These are phyloP conservation scores for Vaccinium corymbosum DNA, from an alignment of 148 eudicot genomes.

Conservation along the genomic window DNA sequence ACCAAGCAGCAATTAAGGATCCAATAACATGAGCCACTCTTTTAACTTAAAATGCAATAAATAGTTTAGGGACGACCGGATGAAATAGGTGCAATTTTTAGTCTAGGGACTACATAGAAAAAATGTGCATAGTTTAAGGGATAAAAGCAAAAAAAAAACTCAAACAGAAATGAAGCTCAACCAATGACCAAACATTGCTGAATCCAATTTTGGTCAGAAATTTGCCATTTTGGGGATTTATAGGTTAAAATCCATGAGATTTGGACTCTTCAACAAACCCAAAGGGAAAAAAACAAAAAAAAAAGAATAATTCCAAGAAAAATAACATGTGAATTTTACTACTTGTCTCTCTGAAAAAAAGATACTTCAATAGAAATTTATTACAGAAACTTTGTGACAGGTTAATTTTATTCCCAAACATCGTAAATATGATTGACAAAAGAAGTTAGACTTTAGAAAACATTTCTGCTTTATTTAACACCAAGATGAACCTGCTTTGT, in stretches of 20 bases:
- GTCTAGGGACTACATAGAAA: too few species aligned
- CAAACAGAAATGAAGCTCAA: neutral
- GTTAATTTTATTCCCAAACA: neutral
- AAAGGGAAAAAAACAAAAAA: neutral
- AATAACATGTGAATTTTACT: neutral
- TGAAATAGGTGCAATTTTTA: too few species aligned
- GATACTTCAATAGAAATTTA: neutral
- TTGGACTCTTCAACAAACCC: neutral
- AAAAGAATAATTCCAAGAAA: neutral
- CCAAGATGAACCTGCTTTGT: neutral
- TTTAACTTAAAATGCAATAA: constrained; percentile 11
- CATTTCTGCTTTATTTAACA: neutral
- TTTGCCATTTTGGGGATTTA: neutral
- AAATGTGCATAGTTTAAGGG: too few species aligned
- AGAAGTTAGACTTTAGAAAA: neutral
- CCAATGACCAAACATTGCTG: neutral
- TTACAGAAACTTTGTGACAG: neutral
- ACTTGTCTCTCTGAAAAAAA: neutral
- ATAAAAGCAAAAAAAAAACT: too few species aligned
- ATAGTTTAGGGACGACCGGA: too few species aligned
- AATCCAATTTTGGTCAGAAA: neutral
- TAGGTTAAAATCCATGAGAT: neutral
- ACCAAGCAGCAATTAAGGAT: constrained; percentile 14
- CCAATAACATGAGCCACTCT: neutral
- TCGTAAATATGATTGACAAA: neutral